Evolutionary conservation across 2,329 filamentous ascomycete genomes (phyloP), one percentile per base, ranked within the genome.

Genomic region (Fusarium nanum): DNA sequence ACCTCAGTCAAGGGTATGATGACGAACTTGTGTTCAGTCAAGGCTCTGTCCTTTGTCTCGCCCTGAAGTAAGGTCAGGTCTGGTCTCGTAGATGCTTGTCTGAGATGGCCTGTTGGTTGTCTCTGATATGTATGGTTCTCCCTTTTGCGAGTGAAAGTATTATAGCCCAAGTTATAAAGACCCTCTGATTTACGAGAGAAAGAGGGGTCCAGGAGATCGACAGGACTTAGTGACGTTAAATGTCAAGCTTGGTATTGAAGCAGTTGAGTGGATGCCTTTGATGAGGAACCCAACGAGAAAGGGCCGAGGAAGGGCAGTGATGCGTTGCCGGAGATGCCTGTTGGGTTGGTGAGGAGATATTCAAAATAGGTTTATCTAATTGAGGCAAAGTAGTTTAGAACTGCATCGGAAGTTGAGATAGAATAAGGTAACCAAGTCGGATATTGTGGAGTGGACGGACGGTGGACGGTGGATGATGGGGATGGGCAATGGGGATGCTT

Each of bases 291-390:
- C 58, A 67, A 71, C 68, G 63, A 62, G 68, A 62, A 71, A 71
- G 67, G 64, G 68, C 67, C 67, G 68, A 71, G 64, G 53, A 70
- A 71, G 64, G 64, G 68, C 64, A 69, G 64, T 37, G 64, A 64
- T 64, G 68, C 59, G 32, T 41, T 41, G 37, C 68, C 64, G 47
- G 68, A 56, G 34, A 49, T 65, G 25, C 44, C 56, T 32, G 49
- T 41, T 27, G 22, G 23, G 18, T 41, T 53, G 46, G 45, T 50
- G n/a, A 60, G 42, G 52, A 37, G 50, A 56, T 60, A 57, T 45
- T 50, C 64, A 49, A 47, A 56, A 37, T 37, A n/a, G 50, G 50
- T 41, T 62, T 32, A 25, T 37, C 23, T 59, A 59, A 46, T 45
- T 45, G 42, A 45, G 49, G 30, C 20, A 37, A 55, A 44, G 47